These are phyloP conservation scores for Tolypocladium ophioglossoides DNA, from an alignment of 2,329 filamentous ascomycete genomes.

Conservation along the genomic window DNA sequence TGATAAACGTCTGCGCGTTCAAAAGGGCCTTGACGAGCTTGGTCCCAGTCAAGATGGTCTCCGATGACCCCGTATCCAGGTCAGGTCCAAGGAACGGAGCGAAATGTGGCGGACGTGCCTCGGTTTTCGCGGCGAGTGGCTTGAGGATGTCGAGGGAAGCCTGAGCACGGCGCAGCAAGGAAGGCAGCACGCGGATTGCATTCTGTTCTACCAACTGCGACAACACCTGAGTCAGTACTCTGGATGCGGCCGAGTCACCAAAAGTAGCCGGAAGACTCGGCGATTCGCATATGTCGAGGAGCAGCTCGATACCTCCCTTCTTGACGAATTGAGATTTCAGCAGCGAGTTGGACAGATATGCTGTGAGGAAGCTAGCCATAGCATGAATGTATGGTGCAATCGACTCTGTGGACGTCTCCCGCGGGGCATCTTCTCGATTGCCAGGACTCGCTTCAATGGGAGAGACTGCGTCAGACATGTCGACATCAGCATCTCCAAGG, in stretches of 20 bases:
- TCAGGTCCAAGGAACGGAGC: slow-evolving; percentile 48
- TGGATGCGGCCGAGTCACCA: slow-evolving; percentile 53
- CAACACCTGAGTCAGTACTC: slow-evolving; percentile 63
- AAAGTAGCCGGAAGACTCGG: slow-evolving; percentile 61
- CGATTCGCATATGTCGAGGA: slow-evolving; percentile 75
- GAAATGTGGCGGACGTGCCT: slow-evolving; percentile 56
- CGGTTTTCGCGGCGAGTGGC: slow-evolving; percentile 46
- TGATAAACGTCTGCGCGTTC: slow-evolving; percentile 64
- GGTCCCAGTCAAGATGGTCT: slow-evolving; percentile 55
- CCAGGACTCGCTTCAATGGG: slow-evolving; percentile 7
- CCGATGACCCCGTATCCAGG: slow-evolving; percentile 20
- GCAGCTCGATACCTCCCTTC: slow-evolving; percentile 67
- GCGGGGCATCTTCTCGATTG: slow-evolving; percentile 5
- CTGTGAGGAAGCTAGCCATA: slow-evolving; percentile 61
- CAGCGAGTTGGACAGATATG: slow-evolving; percentile 64
- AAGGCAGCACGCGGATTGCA: slow-evolving; percentile 71
- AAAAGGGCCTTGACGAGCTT: slow-evolving; percentile 68
- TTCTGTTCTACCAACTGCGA: slow-evolving; percentile 71
- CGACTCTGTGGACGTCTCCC: slow-evolving; percentile 18
- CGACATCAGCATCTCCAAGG: slow-evolving; percentile 41
- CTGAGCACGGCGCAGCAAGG: slow-evolving; percentile 66
- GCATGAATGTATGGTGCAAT: slow-evolving; percentile 65
- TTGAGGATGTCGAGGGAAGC: slow-evolving; percentile 56
- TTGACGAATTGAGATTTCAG: slow-evolving; percentile 68
- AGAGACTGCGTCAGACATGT: slow-evolving; percentile 49